Evolutionary conservation across 306 rosid genomes (phyloP).

Genomic region (Cicer pinnatifidum): DNA sequence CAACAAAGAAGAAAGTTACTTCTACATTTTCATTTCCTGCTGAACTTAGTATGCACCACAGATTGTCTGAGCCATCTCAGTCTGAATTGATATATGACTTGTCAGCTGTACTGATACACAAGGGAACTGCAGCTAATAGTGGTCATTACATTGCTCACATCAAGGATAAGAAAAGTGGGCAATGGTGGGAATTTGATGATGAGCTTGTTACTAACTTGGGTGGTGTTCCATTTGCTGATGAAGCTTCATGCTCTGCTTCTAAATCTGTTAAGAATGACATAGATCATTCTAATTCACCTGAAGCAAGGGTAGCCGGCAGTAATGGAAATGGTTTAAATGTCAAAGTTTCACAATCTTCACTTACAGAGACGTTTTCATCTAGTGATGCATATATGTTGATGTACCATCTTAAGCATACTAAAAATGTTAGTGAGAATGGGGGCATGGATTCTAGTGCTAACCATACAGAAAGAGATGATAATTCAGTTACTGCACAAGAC

Average conservation of each 20-base stretch:
- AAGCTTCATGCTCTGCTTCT: conserved; percentile 62
- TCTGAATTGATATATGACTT: conserved; percentile 71
- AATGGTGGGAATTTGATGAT: conserved; percentile 99
- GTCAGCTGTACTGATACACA: conserved; percentile 94
- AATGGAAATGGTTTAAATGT: conserved; percentile 63
- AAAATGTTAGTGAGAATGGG: conserved; percentile 43
- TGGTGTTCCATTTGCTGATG: conserved; percentile 63
- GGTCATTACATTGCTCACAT: conserved; percentile 95
- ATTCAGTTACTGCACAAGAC: conserved; percentile 49
- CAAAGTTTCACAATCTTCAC: conserved; percentile 52
- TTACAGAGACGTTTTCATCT: conserved; percentile 68
- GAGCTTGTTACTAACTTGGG: conserved; percentile 86
- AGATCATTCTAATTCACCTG: conserved; percentile 47
- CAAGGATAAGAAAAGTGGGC: conserved; percentile 87
- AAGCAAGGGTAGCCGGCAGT: conserved; percentile 53
- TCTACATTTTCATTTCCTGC: conserved; percentile 85
- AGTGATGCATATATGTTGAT: conserved; percentile 94
- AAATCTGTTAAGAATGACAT: conserved; percentile 61
- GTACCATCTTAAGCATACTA: conserved; percentile 68
- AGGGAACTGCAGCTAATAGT: conserved; percentile 95
- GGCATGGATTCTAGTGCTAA: conserved; percentile 46
- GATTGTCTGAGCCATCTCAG: conserved; percentile 75
- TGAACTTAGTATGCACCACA: conserved; percentile 71
- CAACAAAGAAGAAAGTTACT: conserved; percentile 93
- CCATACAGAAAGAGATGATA: conserved; percentile 50